A percentile compares a stretch with the other conserved stretches of the same genome.
Conservation (phyloP, 2,329 filamentous ascomycete genomes). For the Beauveria varroae region DNA sequence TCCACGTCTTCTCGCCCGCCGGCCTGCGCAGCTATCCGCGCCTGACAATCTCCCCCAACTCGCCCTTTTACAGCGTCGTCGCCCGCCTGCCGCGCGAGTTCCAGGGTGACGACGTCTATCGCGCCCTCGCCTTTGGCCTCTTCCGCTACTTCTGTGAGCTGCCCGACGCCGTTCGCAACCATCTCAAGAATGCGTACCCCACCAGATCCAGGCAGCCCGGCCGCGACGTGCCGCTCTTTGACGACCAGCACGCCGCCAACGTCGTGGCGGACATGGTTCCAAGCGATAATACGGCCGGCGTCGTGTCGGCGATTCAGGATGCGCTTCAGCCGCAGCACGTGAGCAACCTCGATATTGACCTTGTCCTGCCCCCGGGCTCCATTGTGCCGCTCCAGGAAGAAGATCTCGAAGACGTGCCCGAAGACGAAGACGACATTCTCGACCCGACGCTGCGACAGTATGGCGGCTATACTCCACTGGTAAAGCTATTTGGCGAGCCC, state of each 20-base stretch:
- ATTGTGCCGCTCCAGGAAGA: constrained; percentile 58
- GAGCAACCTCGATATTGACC: constrained; percentile 79
- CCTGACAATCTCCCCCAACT: constrained; percentile 87
- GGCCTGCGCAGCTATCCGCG: constrained; percentile 86
- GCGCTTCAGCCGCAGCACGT: constrained; percentile 76
- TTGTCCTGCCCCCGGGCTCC: constrained; percentile 72
- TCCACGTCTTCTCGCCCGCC: constrained; percentile 84
- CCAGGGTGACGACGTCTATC: constrained; percentile 89
- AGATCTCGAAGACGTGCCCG: constrained; percentile 50
- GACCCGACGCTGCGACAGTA: constrained; percentile 63
- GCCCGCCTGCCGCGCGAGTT: constrained; percentile 84
- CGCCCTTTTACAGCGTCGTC: constrained; percentile 84
- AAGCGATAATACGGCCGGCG: constrained; percentile 67
- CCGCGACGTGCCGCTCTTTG: constrained; percentile 65
- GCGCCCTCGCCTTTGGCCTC: constrained; percentile 84
- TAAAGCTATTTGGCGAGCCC: constrained; percentile 74
- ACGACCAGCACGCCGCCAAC: constrained; percentile 87
- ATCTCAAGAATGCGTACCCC: constrained; percentile 54
- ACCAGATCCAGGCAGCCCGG: constrained; percentile 44
- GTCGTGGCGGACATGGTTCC: constrained; percentile 77
- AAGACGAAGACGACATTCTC: constrained; percentile 58
- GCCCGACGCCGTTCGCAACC: constrained; percentile 64
- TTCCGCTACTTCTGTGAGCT: constrained; percentile 93
- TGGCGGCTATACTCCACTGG: constrained; percentile 66
- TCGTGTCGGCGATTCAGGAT: constrained; percentile 64